Conservation (phyloP, 495 filamentous ascomycete species). For the Xylaria acuta region DNA sequence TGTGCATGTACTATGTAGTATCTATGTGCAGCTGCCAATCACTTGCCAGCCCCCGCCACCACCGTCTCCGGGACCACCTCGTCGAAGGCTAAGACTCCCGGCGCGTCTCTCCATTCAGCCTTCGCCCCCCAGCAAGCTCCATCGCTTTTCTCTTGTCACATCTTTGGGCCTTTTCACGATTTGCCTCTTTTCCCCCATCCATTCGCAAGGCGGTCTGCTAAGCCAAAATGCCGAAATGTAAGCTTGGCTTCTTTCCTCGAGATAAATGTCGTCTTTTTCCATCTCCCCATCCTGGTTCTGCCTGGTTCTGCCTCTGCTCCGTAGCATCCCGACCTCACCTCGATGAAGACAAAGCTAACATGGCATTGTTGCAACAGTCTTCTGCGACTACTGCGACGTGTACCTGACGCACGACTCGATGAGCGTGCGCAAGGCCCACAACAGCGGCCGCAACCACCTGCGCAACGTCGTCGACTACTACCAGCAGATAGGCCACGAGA, state of each 20-base stretch:
- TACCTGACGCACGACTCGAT: conserved; percentile 99
- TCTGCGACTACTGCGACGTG: conserved; percentile 99
- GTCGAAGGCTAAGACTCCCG: background rate
- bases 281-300: background rate
- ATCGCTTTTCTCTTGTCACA: background rate
- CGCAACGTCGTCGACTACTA: conserved; percentile 99
- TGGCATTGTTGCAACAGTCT: conserved; percentile 37
- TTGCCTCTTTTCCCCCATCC: background rate
- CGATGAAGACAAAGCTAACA: conserved; percentile 18
- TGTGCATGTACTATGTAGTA: too few species aligned
- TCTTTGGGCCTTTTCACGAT: background rate
- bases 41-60: background rate
- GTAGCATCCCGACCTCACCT: background rate
- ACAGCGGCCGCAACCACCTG: conserved; percentile 93
- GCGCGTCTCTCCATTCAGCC: background rate
- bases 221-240: conserved; percentile 55
- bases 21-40: conserved; percentile 1
- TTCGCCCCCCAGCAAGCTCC: background rate
- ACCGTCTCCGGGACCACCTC: background rate
- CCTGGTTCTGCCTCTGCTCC: background rate
- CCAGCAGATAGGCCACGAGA: conserved; percentile 98
- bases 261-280: background rate
- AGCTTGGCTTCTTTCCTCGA: background rate
- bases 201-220: background rate
- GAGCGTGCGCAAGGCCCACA: conserved; percentile 98